Evolutionary conservation across 139 green algal genomes (phyloP).

Genomic region (Closterium sp.): DNA sequence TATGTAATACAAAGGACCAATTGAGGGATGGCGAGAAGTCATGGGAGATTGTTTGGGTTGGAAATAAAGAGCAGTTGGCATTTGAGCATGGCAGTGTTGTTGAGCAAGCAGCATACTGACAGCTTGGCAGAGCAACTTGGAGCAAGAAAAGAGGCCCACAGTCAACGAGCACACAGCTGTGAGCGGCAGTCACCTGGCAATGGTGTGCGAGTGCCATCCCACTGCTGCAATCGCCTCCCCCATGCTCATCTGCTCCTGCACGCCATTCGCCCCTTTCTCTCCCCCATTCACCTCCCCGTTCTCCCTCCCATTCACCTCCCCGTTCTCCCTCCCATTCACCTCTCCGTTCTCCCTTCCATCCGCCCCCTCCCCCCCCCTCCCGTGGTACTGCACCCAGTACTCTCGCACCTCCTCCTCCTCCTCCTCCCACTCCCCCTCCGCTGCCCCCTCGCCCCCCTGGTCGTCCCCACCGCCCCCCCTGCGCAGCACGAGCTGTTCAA

Average conservation of each 20-base stretch:
- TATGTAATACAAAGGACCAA: no score
- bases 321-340: background rate
- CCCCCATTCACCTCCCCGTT: background rate
- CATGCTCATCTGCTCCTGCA: background rate
- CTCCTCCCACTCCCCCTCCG: background rate
- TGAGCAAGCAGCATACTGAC: no score
- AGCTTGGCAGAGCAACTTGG: background rate
- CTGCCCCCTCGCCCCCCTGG: background rate
- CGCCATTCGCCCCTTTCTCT: background rate
- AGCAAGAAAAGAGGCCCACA: background rate
- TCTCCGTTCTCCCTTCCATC: background rate
- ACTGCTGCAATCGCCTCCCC: background rate
- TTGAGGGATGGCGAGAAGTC: no score
- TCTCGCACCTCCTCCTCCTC: background rate
- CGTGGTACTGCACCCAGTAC: background rate
- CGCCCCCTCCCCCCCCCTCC: background rate
- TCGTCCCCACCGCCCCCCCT: background rate
- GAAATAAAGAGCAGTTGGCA: no score
- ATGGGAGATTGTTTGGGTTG: no score
- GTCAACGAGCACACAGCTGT: background rate
- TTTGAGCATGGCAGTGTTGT: no score
- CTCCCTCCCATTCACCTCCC: background rate
- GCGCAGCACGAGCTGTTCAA: background rate
- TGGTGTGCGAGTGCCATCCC: background rate
- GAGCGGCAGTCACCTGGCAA: background rate